These are phyloP conservation scores for Yarrowia keelungensis DNA, from an alignment of 805 yeast genomes.

Conservation along the genomic window DNA sequence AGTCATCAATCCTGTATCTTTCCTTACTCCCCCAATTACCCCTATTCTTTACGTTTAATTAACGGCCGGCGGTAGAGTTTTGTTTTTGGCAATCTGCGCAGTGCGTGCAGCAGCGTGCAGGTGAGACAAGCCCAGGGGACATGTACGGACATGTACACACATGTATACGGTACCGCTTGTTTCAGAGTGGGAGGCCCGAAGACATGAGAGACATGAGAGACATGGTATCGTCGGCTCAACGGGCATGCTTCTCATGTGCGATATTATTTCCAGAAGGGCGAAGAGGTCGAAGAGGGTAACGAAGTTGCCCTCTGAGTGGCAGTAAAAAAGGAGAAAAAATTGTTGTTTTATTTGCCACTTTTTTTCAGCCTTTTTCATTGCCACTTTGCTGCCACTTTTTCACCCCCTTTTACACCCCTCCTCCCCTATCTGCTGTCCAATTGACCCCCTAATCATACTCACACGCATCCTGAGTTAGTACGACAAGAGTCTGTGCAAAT, in stretches of 20 bases:
- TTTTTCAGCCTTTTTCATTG: too few relatives aligned
- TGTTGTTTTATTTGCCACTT: too few relatives aligned
- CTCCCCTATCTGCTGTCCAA: not conserved
- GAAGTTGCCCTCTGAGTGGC: too few relatives aligned
- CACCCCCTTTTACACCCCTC: too few relatives aligned
- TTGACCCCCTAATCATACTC: not conserved
- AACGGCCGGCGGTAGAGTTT: slow-evolving; percentile 16
- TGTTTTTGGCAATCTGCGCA: not conserved
- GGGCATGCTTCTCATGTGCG: slow-evolving; percentile 7
- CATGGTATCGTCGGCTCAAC: not conserved
- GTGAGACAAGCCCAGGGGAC: slow-evolving; percentile 9
- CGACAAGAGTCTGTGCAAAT: too few relatives aligned
- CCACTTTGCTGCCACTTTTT: too few relatives aligned
- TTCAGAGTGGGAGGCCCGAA: slow-evolving; percentile 3
- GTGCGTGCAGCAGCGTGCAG: not conserved
- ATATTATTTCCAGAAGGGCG: slow-evolving; percentile 28
- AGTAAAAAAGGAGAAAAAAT: too few relatives aligned
- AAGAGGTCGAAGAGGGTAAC: too few relatives aligned
- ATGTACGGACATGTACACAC: not conserved
- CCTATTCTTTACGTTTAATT: slow-evolving; percentile 36
- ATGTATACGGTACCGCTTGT: slow-evolving; percentile 22
- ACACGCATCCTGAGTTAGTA: too few relatives aligned
- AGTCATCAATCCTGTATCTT: too few relatives aligned
- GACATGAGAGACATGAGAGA: too few relatives aligned
- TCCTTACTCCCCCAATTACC: not conserved